Evolutionary conservation across 805 yeast genomes (phyloP), one percentile per base, ranked within the genome.

Genomic region (Candida fluviatilis): DNA sequence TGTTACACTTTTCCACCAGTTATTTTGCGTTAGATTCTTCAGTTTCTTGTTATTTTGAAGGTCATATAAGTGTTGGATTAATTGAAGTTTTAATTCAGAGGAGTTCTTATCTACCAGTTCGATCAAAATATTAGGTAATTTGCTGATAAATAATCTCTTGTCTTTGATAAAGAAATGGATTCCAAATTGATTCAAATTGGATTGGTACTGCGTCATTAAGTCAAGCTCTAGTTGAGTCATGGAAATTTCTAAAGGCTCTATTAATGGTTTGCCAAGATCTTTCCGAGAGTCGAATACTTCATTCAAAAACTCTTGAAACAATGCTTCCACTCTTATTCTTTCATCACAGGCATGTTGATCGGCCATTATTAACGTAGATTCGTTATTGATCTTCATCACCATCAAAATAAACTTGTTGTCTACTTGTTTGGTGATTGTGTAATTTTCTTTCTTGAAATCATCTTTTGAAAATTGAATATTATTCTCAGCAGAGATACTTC

Each of bases 291-390:
- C 55, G 4, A 52, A 25, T 1, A 58, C 64, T 7, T 45, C 43
- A 4, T 42, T 31, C 2, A 76, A 49, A 38, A 67, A 63, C 2
- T 64, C 66, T 24, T 53, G 45, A n/a, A 76, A 58, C 10, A 71
- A 49, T 1, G 42, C 36, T 48, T 88, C 96, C 2, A 83, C 72
- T 33, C 66, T 65, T 0, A 84, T 66, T 38, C 96, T 58, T 52
- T 88, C 95, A 58, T 84, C 95, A 38, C 82, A 77, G 0, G 95
- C 95, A 63, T 88, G 96, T 50, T 87, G 96, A 52, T 88, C 96
- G 4, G 84, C 49, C 1, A 76, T 58, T 15, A 76, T 55, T 12
- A 76, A 47, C 0, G 51, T 32, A 5, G 44, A 42, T 1, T 43
- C 24, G 1, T 50, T n/a, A 1, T 35, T 32, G 1, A 34, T 23